phyloP scores from a whole-genome alignment of 768 basidiomycete genomes.

The Clavulina sp. region DNA sequence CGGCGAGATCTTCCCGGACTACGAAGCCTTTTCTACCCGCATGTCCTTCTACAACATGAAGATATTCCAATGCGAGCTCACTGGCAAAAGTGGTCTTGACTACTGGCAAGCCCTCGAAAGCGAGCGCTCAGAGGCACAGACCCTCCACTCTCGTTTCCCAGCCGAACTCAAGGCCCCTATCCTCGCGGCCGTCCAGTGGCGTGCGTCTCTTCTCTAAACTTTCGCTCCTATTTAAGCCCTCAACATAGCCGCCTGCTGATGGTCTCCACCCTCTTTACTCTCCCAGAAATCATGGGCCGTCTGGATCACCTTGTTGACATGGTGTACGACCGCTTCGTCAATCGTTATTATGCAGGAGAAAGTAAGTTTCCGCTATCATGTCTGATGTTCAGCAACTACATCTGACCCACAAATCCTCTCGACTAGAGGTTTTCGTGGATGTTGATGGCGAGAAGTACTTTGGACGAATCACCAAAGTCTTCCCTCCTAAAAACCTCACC shows the following conservation, averaged over 20 bases:
- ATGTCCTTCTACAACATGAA: slow-evolving; percentile 90
- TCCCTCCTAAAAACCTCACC: slow-evolving; percentile 24
- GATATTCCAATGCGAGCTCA: slow-evolving; percentile 94
- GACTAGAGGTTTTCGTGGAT: slow-evolving; percentile 79
- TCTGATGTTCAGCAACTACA: slow-evolving; percentile 8
- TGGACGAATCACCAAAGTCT: slow-evolving; percentile 65
- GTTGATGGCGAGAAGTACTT: slow-evolving; percentile 66
- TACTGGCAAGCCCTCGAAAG: slow-evolving; percentile 90
- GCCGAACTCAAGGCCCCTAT: slow-evolving; percentile 83
- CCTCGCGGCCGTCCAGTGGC: slow-evolving; percentile 89
- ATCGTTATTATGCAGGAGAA: slow-evolving; percentile 84
- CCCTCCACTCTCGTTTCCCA: slow-evolving; percentile 81
- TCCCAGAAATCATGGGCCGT: slow-evolving; percentile 84
- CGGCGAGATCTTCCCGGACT: slow-evolving; percentile 92
- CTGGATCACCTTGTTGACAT: slow-evolving; percentile 89
- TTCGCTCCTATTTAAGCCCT: slow-evolving; percentile 13
- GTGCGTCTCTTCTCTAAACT: slow-evolving; percentile 56
- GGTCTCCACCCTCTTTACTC: background rate
- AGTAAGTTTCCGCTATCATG: slow-evolving; percentile 33
- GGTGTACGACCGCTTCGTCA: slow-evolving; percentile 89
- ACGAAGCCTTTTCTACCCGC: slow-evolving; percentile 87
- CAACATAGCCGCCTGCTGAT: slow-evolving; percentile 4
- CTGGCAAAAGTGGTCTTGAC: slow-evolving; percentile 82
- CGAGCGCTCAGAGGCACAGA: slow-evolving; percentile 75
- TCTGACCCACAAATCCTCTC: slow-evolving; percentile 24